Base-by-base conservation (phyloP, 2,329 filamentous ascomycete genomes). In the Alternaria brassicicola region DNA sequence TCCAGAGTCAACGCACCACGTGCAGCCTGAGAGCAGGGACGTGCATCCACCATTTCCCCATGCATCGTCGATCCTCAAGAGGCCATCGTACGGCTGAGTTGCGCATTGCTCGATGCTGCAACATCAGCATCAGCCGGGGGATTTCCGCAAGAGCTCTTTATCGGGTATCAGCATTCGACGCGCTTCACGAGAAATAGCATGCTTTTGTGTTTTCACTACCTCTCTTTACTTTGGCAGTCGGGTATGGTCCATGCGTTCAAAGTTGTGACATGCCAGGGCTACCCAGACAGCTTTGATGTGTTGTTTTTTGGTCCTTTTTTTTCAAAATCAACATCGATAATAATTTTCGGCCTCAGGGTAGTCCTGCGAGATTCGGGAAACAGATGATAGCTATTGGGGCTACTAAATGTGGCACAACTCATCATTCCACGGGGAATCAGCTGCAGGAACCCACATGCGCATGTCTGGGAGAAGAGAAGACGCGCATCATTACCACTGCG, bases 61-160 rank as follows among this genome's bases (percentile, higher is more conserved):
- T 15, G 10, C 42, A 26, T 41, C 45, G 21, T 13, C 23, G 28
- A 17, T 30, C 23, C 10, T 47, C 38, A 56, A 59, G 28, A 50
- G 42, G 9, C 46, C 33, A 26, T 50, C 33, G 8, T 59, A 57
- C 36, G 31, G 47, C 33, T 57, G 36, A 63, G 9, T 28, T 30
- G 43, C 36, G 19, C 2, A 13, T 13, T n/a, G 8, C 15, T 23
- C 8, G 5, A 47, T n/a, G 6, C 43, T 25, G 43, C 15, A 23
- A 30, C 43, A 23, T 35, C n/a, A 47, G 13, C 30, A 47, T n/a
- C 15, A 12, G 19, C 21, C 19, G 13, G 1, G 13, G 13, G 19
- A 12, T 23, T 19, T 33, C 43, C 17, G 13, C 19, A 23, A n/a
- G 30, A 47, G 43, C 43, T 15, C 12, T 31, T 26, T 21, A 17